Evolutionary conservation across 805 yeast genomes (phyloP), one percentile per base, ranked within the genome.

Genomic region (Ogataea methylovora): DNA sequence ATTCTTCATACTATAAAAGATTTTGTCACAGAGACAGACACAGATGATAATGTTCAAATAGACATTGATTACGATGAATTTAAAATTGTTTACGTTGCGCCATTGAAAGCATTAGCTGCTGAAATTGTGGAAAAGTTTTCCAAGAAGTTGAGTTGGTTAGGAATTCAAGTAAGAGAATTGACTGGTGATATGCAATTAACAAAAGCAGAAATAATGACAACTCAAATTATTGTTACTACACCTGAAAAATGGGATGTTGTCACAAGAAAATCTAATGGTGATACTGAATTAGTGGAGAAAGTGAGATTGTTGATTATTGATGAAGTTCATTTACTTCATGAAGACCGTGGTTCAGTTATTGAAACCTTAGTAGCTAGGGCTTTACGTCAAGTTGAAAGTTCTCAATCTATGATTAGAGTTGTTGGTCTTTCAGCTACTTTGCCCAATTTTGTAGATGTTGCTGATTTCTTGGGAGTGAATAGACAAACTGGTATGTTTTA

Each of bases 161-260:
- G 95, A 4, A 76, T 94, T 20, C 71, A 71, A 41, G 97, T 90
- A 0, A 60, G 92, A 29, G 97, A 88, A 51, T 65, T 88, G 39
- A 88, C 97, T 3, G 97, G 97, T 52, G 97, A 87, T 61, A 88
- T 88, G 95, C 96, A 87, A 51, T 60, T 87, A 34, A 82, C 94
- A 0, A 74, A 77, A 42, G 69, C 80, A 2, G 96, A 87, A 55
- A 85, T 87, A 27, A 54, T 76, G 48, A 72, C 73, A 1, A 88
- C 97, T 1, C 96, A 87, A 53, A 69, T 87, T 27, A 83, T 87
- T 42, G 96, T 87, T 3, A 88, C 96, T 1, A 87, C 97, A 0
- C 97, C 97, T 0, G 97, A 87, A 52, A 87, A 87, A 56, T 87
- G 97, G 97, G 97, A 87, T 61, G 97, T 92, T 2, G 96, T 92